Conservation (phyloP, 306 rosid species). For the Lathyrus tuberosus region DNA sequence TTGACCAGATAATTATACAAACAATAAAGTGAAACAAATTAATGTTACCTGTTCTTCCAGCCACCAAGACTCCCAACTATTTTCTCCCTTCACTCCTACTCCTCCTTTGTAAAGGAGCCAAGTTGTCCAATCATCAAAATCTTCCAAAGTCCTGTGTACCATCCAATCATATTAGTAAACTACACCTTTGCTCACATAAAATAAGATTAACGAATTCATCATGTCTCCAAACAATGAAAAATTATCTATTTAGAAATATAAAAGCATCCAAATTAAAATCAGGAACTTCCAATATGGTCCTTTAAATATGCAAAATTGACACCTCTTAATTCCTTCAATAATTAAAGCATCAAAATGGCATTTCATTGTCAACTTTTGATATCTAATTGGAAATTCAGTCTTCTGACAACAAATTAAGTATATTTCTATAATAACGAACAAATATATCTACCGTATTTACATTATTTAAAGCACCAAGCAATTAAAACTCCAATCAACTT, state of each 20-base stretch:
- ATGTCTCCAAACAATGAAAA: not conserved
- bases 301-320: slow-evolving; percentile 3
- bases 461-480: not conserved
- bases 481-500: slow-evolving; percentile 43
- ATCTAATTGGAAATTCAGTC: not conserved
- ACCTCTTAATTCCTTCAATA: not conserved
- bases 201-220: slow-evolving; percentile 14
- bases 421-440: not conserved
- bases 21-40: slow-evolving; percentile 27
- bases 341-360: slow-evolving; percentile 5
- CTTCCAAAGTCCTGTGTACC: slow-evolving; percentile 89
- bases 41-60: slow-evolving; percentile 89
- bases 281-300: not conserved
- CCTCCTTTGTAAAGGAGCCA: slow-evolving; percentile 99
- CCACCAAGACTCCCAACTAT: slow-evolving; percentile 99
- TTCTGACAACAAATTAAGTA: not conserved
- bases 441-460: not conserved
- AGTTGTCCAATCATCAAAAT: slow-evolving; percentile 97
- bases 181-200: slow-evolving; percentile 5
- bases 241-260: not conserved
- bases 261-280: too few relatives aligned
- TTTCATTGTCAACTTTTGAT: not conserved
- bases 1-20: slow-evolving; percentile 22
- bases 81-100: slow-evolving; percentile 92
- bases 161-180: slow-evolving; percentile 33